phyloP scores from a whole-genome alignment of 352 stramenopile genomes.

The Phytopythium kandeliae region DNA sequence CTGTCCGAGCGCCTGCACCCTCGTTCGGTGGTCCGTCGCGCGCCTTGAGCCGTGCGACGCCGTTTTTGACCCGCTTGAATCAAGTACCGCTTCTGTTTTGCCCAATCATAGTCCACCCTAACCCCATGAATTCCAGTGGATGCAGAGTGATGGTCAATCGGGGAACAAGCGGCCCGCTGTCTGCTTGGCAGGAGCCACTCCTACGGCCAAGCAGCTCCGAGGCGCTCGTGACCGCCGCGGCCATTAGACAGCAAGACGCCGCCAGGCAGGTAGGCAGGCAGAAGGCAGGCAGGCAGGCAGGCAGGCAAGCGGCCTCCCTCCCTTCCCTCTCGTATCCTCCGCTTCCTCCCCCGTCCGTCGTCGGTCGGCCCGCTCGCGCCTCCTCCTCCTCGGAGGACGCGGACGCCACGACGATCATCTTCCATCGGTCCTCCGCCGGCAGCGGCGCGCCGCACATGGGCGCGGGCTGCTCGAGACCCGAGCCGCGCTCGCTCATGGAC shows the following conservation, averaged over 20 bases:
- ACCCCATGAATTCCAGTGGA: slow-evolving; percentile 25
- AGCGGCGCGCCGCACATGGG: slow-evolving; percentile 25
- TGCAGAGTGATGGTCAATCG: background rate
- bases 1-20: too few species aligned
- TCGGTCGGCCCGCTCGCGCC: background rate
- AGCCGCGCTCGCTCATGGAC: slow-evolving; percentile 12
- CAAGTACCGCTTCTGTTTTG: too few species aligned
- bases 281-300: too few species aligned
- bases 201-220: too few species aligned
- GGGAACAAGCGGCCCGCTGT: background rate
- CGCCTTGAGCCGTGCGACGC: background rate
- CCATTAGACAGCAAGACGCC: too few species aligned
- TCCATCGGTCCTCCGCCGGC: slow-evolving; percentile 10
- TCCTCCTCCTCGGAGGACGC: background rate
- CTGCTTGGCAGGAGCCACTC: background rate
- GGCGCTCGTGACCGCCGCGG: too few species aligned
- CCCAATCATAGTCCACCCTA: slow-evolving; percentile 7
- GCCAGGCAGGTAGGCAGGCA: too few species aligned
- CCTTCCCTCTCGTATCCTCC: background rate
- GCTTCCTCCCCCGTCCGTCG: background rate
- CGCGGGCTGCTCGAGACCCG: slow-evolving; percentile 29
- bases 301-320: too few species aligned
- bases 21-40: background rate
- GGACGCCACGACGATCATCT: slow-evolving; percentile 16
- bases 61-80: too few species aligned